Percentiles rank a stretch among this genome's conserved stretches.
Conservation (phyloP, 164 flowering plant species). For the Kingdonia uniflora region DNA sequence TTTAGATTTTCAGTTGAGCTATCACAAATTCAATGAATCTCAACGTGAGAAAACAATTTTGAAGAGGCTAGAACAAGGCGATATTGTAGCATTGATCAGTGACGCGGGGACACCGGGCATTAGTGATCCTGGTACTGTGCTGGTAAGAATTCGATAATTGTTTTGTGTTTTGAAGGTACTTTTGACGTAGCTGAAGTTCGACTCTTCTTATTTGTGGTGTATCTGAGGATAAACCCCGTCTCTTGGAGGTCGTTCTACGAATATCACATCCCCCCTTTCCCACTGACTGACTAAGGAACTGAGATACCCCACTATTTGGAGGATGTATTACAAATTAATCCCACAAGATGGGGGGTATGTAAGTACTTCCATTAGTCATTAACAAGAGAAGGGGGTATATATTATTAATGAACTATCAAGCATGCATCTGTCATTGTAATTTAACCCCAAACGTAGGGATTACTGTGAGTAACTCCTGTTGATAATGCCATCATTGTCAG, state of each 20-base stretch:
- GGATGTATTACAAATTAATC: too few species aligned
- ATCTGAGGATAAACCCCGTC: too few species aligned
- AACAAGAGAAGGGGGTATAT: too few species aligned
- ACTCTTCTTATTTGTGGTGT: too few species aligned
- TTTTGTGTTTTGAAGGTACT: neutral
- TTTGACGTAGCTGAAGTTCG: neutral
- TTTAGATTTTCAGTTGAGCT: constrained; percentile 74
- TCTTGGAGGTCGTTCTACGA: too few species aligned
- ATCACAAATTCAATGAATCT: constrained; percentile 92
- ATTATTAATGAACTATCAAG: too few species aligned
- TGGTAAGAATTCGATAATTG: constrained; percentile 35
- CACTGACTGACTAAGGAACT: too few species aligned
- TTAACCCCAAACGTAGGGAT: neutral
- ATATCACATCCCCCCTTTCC: too few species aligned
- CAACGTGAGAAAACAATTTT: constrained; percentile 70
- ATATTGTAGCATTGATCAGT: constrained; percentile 80
- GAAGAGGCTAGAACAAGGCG: constrained; percentile 60
- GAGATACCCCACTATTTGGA: too few species aligned
- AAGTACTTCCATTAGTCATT: too few species aligned
- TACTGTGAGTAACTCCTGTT: neutral
- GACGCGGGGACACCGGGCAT: constrained; percentile 99
- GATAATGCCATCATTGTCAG: neutral
- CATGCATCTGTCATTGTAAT: too few species aligned
- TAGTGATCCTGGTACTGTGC: constrained; percentile 85
- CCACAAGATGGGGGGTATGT: too few species aligned